phyloP scores from a whole-genome alignment of 768 basidiomycete species.

The button mushroom (Agaricus bisporus) region DNA sequence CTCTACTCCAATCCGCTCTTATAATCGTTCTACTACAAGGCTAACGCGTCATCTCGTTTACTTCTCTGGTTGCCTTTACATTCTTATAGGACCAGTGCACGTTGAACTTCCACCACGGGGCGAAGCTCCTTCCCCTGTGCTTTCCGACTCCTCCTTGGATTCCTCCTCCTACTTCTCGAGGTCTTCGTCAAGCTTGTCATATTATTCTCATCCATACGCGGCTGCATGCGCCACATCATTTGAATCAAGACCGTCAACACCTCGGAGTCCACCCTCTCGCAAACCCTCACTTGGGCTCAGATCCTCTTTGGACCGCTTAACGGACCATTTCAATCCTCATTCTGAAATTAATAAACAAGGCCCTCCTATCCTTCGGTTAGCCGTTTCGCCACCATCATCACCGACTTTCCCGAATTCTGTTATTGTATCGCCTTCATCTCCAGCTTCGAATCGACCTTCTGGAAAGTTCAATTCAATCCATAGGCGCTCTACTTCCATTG shows the following conservation, averaged over 20 bases:
- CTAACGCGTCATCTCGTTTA: conserved; percentile 1
- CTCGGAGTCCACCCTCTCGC: not conserved
- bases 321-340: not conserved
- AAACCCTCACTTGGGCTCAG: not conserved
- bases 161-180: conserved; percentile 18
- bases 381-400: conserved; percentile 18
- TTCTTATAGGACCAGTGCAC: conserved; percentile 18
- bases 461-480: conserved; percentile 1
- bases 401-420: conserved; percentile 8
- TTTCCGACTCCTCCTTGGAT: conserved; percentile 20
- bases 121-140: conserved; percentile 10
- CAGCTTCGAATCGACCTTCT: conserved; percentile 4
- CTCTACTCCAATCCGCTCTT: not conserved
- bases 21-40: not conserved
- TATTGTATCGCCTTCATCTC: conserved; percentile 5
- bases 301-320: not conserved
- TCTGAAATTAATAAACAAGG: conserved; percentile 4
- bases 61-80: not conserved
- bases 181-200: conserved; percentile 16
- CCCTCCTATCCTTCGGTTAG: conserved; percentile 16
- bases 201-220: conserved; percentile 7
- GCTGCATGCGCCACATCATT: conserved; percentile 1
- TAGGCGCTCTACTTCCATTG: conserved; percentile 3
- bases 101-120: conserved; percentile 13
- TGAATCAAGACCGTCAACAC: not conserved